phyloP scores from a whole-genome alignment of 331 rosid genomes.

The Malus hybrid region DNA sequence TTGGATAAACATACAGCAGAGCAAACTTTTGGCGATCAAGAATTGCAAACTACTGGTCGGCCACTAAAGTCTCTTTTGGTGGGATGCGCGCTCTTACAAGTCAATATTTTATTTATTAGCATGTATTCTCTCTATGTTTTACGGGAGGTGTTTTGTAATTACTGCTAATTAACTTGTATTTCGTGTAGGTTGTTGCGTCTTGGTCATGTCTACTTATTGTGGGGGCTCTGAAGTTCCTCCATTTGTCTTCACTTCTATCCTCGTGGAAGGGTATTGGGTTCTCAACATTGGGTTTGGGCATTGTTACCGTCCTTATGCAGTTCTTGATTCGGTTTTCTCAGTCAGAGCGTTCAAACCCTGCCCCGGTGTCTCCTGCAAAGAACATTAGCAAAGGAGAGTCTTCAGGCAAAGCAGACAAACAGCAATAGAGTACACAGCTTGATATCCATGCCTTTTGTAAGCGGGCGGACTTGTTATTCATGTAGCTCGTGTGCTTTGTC shows the following conservation, averaged over 20 bases:
- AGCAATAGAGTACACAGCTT: conserved; percentile 27
- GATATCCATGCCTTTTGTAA: neutral
- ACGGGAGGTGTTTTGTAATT: neutral
- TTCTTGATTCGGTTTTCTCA: conserved; percentile 76
- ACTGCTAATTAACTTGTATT: neutral
- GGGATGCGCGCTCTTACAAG: conserved; percentile 16
- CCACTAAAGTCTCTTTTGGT: conserved; percentile 84
- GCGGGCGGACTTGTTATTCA: neutral
- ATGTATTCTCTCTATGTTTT: neutral
- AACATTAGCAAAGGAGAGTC: conserved; percentile 28
- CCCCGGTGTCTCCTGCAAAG: conserved; percentile 56
- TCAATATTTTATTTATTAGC: neutral
- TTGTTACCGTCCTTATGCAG: conserved; percentile 77
- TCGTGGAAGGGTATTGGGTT: conserved; percentile 86
- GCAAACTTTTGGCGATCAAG: conserved; percentile 58
- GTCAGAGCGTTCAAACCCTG: conserved; percentile 75
- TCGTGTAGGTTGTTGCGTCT: conserved; percentile 56
- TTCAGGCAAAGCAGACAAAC: conserved; percentile 29
- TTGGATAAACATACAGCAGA: conserved; percentile 69
- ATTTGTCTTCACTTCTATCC: conserved; percentile 58
- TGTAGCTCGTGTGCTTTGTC: neutral
- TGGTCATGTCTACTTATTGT: conserved; percentile 62
- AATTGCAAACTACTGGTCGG: conserved; percentile 53
- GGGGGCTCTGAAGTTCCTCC: conserved; percentile 63
- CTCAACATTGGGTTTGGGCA: conserved; percentile 42